Evolutionary conservation across 116 monocot species (phyloP).

Genomic region (Thalassia testudinum): DNA sequence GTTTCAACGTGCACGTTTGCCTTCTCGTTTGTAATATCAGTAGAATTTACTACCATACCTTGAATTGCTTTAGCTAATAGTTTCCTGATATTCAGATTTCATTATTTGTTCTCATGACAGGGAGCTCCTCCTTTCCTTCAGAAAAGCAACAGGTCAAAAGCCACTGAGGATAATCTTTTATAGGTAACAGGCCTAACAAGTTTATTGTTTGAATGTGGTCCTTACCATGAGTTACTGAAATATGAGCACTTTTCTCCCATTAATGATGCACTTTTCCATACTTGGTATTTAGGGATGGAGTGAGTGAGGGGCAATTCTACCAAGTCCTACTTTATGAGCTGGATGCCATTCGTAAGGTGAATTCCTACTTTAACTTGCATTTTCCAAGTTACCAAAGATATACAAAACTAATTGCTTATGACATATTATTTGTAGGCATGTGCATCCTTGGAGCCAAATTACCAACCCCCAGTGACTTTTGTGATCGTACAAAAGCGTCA

Average conservation of each 20-base stretch:
- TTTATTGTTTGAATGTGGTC: background rate
- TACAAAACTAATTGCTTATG: background rate
- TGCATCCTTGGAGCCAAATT: slow-evolving; percentile 53
- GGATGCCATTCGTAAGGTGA: slow-evolving; percentile 54
- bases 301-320: slow-evolving; percentile 71
- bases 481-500: slow-evolving; percentile 81
- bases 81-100: too few species aligned
- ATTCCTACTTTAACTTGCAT: background rate
- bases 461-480: slow-evolving; percentile 79
- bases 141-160: slow-evolving; percentile 55
- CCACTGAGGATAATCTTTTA: slow-evolving; percentile 75
- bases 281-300: slow-evolving; percentile 37
- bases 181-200: slow-evolving; percentile 21
- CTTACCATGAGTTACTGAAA: too few species aligned
- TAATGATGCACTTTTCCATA: background rate
- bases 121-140: slow-evolving; percentile 65
- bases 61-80: too few species aligned
- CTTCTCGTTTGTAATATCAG: too few species aligned
- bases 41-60: too few species aligned
- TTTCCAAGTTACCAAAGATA: background rate
- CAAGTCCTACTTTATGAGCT: slow-evolving; percentile 60
- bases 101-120: too few species aligned
- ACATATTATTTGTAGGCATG: slow-evolving; percentile 36
- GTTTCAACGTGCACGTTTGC: background rate
- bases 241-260: too few species aligned